Base-by-base conservation (phyloP, 2,329 filamentous ascomycete species). In the Aspergillus niger region DNA sequence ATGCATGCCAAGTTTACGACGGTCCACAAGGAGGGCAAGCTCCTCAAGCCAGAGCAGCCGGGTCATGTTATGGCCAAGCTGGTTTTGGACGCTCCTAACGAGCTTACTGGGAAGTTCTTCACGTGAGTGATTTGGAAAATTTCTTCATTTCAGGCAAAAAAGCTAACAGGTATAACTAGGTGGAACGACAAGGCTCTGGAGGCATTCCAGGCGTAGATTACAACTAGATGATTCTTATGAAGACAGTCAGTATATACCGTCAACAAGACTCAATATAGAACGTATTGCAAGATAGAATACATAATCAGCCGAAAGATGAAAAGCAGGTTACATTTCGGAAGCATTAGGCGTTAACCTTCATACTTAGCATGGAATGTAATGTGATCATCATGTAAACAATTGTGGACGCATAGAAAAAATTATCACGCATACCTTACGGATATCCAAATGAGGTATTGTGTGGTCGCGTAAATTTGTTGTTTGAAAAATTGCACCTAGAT, bases 11-110 rank as follows among this genome's bases (percentile, higher is more conserved):
- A 85, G 68, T 98, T 98, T 69, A 81, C 86, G 11, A 81, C 85
- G 1, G 83, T 90, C 15, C 89, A 92, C 72, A 83, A 87, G 65
- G 82, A 85, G 5, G 92, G 92, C 13, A 85, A 84, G 53, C 77
- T 98, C 53, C 80, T 97, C 64, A 87, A 84, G 76, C 91, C 93
- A 0, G 91, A 97, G 69, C 89, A 92, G 76, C 91, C 94, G 0
- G 94, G 92, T 0, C 81, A 88, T 75, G 91, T 97, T 11, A 94
- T 98, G 76, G 93, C 92, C 3, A 89, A 86, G 69, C 80, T 98
- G 63, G 89, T 88, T 0, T 74, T 91, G 15, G 80, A 84, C 50
- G 90, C 87, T 5, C 81, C 85, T 3, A 85, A 79, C 57, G 84
- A 87, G 17, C 76, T 97, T 65, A 93, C 85, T 70, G 95, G 95